phyloP scores from a whole-genome alignment of 179 eudicot genomes.

The Actinidia arguta region DNA sequence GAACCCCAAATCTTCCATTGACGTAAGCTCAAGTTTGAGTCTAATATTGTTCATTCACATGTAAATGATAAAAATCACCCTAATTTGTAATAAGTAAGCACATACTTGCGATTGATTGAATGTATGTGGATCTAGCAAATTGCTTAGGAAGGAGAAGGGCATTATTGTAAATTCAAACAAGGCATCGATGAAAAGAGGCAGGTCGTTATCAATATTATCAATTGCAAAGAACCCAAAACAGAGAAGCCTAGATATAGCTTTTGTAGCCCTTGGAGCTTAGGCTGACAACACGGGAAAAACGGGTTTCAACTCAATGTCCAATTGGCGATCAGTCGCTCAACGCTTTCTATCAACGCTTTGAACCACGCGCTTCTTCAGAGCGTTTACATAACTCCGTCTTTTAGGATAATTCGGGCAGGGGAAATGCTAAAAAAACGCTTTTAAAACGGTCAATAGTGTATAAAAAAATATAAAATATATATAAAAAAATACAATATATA shows the following conservation, averaged over 20 bases:
- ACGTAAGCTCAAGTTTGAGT: too few species aligned
- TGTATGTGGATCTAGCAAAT: too few species aligned
- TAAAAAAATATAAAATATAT: too few species aligned
- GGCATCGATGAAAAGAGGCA: constrained; percentile 21
- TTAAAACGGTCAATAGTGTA: too few species aligned
- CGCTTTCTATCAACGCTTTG: not conserved
- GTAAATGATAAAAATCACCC: too few species aligned
- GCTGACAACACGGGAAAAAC: constrained; percentile 55
- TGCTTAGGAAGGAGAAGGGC: not conserved
- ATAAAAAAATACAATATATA: too few species aligned
- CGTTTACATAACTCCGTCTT: not conserved
- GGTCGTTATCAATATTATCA: constrained; percentile 36
- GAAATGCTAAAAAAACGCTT: too few species aligned
- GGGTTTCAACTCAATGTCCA: constrained; percentile 57
- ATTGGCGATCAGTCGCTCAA: not conserved
- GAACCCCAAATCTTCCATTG: too few species aligned
- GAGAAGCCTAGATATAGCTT: not conserved
- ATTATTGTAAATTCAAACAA: not conserved
- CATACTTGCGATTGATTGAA: too few species aligned
- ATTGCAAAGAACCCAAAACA: constrained; percentile 35
- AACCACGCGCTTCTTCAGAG: not conserved
- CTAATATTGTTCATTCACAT: too few species aligned
- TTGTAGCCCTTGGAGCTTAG: constrained; percentile 18
- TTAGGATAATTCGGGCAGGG: too few species aligned
- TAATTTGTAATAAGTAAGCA: too few species aligned